Evolutionary conservation across 2,329 filamentous ascomycete species (phyloP), one percentile per base, ranked within the genome.

Genomic region (Calonectria multiphialidica): DNA sequence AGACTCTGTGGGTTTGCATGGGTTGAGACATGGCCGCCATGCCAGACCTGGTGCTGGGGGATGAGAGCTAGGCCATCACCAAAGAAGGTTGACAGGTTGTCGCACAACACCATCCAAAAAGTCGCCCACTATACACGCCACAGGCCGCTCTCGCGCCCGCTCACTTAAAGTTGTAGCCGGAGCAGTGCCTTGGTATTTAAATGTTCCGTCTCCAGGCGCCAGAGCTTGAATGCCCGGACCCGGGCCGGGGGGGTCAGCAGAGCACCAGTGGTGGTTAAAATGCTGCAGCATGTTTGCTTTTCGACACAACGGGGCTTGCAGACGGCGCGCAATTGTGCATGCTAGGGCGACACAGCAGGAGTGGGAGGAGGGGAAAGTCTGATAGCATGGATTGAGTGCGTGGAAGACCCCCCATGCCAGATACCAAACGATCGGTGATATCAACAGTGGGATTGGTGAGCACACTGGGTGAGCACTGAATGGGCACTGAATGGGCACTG

Each of bases 231-330:
- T 50, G 37, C 45, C 74, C 66, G 72, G 72, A 28, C 68, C 74
- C 69, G 74, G 74, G 67, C 74, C 74, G 70, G 74, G 68, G 68
- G n/a, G 28, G 28, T 30, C 23, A 33, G 16, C 44, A 50, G 33
- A 23, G 44, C 37, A 30, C 28, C 28, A 30, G 8, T 30, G 28
- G 28, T 35, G 49, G 63, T 15, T 47, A 28, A 37, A 23, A 30
- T 21, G 25, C 47, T 40, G 63, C 45, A 53, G 62, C 50, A 45
- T 66, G 28, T 47, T 66, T 66, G 63, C 63, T 71, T 70, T 62
- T 66, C 5, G 21, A 4, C 25, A 18, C n/a, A 40, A n/a, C 15
- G 63, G n/a, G 55, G 63, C 68, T 71, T 71, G 68, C 67, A 69
- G 59, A 5, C 30, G 16, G 55, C 28, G 23, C 37, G 66, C 49